Evolutionary conservation across 345 rosid species (phyloP).

Genomic region (Psidium guajava): DNA sequence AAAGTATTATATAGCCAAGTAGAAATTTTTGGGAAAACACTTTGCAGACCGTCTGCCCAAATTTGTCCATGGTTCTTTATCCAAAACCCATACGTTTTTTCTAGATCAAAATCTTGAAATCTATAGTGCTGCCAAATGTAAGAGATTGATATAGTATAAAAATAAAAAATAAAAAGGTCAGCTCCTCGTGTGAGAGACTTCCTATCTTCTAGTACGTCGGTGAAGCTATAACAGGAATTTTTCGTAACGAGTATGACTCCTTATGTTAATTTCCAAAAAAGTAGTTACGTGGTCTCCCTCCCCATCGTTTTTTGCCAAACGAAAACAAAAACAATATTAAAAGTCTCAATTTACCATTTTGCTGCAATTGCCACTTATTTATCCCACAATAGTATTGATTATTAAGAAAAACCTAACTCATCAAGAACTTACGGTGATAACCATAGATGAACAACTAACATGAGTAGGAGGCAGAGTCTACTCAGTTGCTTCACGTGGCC

Average conservation of each 20-base stretch:
- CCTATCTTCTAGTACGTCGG: rapidly evolving
- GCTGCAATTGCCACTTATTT: not conserved
- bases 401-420: not conserved
- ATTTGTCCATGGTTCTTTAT: not conserved
- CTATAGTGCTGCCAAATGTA: not conserved
- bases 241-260: not conserved
- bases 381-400: not conserved
- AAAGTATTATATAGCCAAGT: not conserved
- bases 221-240: not conserved
- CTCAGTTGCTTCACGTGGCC: not conserved
- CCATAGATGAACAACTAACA: not conserved
- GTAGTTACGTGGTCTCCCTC: not conserved
- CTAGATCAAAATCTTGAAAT: not conserved
- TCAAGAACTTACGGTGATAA: not conserved
- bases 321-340: not conserved
- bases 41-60: not conserved
- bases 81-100: not conserved
- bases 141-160: too few relatives aligned
- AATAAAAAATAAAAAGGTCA: too few relatives aligned
- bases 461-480: too few relatives aligned
- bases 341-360: not conserved
- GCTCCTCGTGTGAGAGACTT: not conserved
- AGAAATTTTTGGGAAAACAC: not conserved
- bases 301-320: not conserved
- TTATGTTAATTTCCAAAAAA: not conserved